These are phyloP conservation scores for Cladophialophora bantiana DNA, from an alignment of 2,329 filamentous ascomycete genomes.

Conservation along the genomic window DNA sequence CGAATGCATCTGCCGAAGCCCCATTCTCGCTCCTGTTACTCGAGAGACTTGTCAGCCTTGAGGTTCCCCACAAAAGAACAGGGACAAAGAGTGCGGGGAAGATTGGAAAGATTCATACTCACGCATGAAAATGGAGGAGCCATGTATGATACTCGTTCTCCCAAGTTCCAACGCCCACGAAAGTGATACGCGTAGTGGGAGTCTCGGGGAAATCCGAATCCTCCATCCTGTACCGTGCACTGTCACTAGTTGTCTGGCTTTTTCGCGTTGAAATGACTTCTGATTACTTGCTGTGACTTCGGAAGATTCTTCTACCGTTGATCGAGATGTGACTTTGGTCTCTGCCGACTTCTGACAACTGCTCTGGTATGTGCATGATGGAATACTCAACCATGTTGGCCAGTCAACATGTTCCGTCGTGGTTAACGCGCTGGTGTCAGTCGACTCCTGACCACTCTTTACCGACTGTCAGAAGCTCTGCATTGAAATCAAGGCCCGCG, in stretches of 20 bases:
- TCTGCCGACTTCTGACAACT: not conserved
- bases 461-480: not conserved
- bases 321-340: not conserved
- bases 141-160: not conserved
- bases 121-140: not conserved
- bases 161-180: not conserved
- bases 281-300: constrained; percentile 4
- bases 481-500: not conserved
- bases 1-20: constrained; percentile 34
- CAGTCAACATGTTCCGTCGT: not conserved
- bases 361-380: not conserved
- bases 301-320: not conserved
- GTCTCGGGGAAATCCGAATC: not conserved
- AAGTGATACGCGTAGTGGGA: not conserved
- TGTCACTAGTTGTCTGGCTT: not conserved
- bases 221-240: not conserved
- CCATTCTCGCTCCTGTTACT: constrained; percentile 20
- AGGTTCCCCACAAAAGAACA: constrained; percentile 24
- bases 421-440: not conserved
- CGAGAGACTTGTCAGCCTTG: constrained; percentile 24
- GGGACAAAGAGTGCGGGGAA: constrained; percentile 23
- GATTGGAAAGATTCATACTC: not conserved
- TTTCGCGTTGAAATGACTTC: not conserved
- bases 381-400: not conserved
- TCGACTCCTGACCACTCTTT: not conserved